phyloP scores from a whole-genome alignment of 352 stramenopile species.

The Phytopythium boreale region DNA sequence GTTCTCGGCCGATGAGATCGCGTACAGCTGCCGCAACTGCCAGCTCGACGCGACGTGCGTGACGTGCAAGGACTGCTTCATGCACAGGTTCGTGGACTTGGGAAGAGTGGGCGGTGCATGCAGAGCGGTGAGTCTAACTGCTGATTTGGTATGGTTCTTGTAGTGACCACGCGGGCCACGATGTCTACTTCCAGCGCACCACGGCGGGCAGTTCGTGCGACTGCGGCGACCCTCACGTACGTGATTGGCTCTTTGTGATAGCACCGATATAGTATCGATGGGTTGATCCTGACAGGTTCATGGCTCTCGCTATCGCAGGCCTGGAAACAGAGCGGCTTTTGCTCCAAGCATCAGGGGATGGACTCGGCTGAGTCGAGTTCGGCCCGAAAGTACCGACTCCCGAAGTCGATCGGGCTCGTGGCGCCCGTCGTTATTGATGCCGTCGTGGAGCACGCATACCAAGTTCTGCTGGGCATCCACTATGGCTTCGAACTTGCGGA shows the following conservation, averaged over 20 bases:
- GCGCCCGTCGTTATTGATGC: constrained; percentile 70
- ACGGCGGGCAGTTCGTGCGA: constrained; percentile 85
- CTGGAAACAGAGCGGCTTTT: constrained; percentile 80
- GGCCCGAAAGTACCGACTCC: constrained; percentile 56
- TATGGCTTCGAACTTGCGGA: constrained; percentile 71
- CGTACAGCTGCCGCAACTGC: constrained; percentile 87
- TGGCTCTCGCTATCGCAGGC: constrained; percentile 26
- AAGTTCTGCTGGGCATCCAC: constrained; percentile 61
- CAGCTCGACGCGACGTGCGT: constrained; percentile 84
- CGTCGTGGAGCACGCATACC: constrained; percentile 73
- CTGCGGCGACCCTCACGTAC: constrained; percentile 77
- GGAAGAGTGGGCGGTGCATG: constrained; percentile 6
- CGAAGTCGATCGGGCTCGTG: constrained; percentile 46
- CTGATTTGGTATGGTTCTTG: neutral
- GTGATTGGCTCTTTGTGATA: constrained; percentile 7
- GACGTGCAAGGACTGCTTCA: constrained; percentile 87
- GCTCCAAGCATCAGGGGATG: constrained; percentile 66
- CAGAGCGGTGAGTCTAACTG: neutral
- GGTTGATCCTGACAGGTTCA: neutral
- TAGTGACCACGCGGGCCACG: constrained; percentile 71
- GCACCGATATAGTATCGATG: constrained; percentile 1
- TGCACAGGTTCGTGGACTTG: constrained; percentile 38
- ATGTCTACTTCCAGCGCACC: constrained; percentile 87
- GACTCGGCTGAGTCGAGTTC: constrained; percentile 25
- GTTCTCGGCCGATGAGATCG: constrained; percentile 83